A percentile compares a stretch with the other conserved stretches of the same genome.
phyloP scores from a whole-genome alignment of 2,329 filamentous ascomycete genomes.

The Incumbomyces lentus region DNA sequence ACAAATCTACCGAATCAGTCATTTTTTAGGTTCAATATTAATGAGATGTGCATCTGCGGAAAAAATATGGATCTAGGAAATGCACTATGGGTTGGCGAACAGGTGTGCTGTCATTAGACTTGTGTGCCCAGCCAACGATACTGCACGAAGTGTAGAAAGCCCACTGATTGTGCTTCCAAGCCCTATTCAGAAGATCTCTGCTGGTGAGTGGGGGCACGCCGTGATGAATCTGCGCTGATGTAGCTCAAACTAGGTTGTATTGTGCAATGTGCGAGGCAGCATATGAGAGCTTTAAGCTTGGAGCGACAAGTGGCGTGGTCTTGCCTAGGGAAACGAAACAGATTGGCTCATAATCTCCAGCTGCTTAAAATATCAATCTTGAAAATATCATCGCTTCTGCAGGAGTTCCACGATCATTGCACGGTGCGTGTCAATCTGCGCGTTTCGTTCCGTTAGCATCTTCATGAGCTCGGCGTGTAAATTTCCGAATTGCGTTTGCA shows the following conservation, averaged over 20 bases:
- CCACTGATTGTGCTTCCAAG: neutral
- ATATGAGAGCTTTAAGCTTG: neutral
- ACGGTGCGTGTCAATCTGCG: no score
- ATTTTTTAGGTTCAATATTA: neutral
- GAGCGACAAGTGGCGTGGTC: neutral
- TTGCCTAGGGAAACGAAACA: neutral
- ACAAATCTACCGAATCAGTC: neutral
- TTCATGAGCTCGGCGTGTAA: neutral
- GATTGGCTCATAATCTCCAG: no score
- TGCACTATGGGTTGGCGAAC: neutral
- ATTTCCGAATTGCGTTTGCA: neutral
- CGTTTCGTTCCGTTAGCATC: neutral
- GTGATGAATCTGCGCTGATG: conserved; percentile 1
- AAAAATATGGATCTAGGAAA: neutral
- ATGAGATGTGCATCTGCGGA: neutral
- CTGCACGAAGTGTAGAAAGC: neutral
- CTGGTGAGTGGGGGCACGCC: neutral
- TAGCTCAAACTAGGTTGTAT: neutral
- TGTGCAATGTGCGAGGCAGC: neutral
- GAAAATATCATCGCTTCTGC: neutral
- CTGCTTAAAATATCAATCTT: neutral
- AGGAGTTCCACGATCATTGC: neutral
- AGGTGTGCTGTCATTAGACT: conserved; percentile 1
- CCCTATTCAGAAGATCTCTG: neutral
- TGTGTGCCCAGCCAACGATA: neutral